Conservation (phyloP, 2,329 filamentous ascomycete species). For the Pestalotiopsis sp. region DNA sequence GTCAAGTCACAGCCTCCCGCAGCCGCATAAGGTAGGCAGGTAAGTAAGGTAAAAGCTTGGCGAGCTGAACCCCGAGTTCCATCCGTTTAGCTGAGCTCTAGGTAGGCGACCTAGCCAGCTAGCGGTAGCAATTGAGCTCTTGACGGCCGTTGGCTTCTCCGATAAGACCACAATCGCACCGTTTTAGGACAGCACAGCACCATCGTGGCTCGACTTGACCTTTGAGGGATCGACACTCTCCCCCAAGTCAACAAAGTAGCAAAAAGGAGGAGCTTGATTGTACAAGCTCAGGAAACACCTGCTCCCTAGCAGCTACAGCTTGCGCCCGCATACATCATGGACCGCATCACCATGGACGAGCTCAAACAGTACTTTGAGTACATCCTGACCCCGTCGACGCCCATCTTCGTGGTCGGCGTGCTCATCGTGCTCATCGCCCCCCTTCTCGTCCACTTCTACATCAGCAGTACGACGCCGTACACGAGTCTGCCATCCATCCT, state of each 20-base stretch:
- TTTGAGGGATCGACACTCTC: background rate
- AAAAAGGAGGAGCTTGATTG: background rate
- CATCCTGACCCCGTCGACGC: conserved; percentile 58
- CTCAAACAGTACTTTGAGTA: conserved; percentile 46
- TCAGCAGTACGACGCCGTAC: conserved; percentile 68
- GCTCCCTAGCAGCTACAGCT: background rate
- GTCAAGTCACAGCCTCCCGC: background rate
- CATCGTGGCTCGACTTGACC: background rate
- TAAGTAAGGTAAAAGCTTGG: background rate
- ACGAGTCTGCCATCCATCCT: conserved; percentile 74
- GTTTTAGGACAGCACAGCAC: conserved; percentile 4
- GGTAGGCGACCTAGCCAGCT: background rate
- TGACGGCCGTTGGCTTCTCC: conserved; percentile 9
- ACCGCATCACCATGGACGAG: conserved; percentile 33
- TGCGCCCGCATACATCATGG: background rate
- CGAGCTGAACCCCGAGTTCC: background rate
- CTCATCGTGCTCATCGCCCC: conserved; percentile 73
- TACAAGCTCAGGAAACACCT: background rate
- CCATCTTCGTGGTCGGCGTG: conserved; percentile 67
- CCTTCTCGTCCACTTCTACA: conserved; percentile 72
- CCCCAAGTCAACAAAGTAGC: background rate
- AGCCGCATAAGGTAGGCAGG: background rate
- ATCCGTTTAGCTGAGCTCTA: no score
- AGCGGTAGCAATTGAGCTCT: background rate
- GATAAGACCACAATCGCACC: conserved; percentile 12